Conservation (phyloP, 2,329 filamentous ascomycete genomes). For the Scytalidium sp. region DNA sequence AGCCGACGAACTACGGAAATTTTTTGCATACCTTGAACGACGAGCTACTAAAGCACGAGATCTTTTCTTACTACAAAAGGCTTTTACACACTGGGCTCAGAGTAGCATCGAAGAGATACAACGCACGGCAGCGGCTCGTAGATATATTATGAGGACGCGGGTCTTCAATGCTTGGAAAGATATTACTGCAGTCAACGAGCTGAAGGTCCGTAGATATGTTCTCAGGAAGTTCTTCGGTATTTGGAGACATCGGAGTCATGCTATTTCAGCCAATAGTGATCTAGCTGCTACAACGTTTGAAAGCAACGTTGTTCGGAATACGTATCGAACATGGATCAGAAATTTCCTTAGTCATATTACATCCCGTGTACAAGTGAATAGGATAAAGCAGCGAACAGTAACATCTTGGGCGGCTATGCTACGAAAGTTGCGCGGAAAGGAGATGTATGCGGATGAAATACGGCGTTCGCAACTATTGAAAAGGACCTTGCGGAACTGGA, state of each 20-base stretch:
- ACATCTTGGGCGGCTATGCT: conserved; percentile 19
- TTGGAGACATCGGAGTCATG: conserved; percentile 36
- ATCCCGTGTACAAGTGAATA: conserved; percentile 12
- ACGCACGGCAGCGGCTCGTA: conserved; percentile 64
- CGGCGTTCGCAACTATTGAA: conserved; percentile 13
- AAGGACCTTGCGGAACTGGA: conserved; percentile 21
- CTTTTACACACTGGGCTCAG: conserved; percentile 67
- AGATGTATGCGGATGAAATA: conserved; percentile 16
- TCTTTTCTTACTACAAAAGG: conserved; percentile 61
- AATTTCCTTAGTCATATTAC: conserved; percentile 25
- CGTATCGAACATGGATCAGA: conserved; percentile 32
- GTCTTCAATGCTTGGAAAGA: conserved; percentile 69
- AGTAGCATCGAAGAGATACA: conserved; percentile 62
- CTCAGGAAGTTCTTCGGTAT: conserved; percentile 49
- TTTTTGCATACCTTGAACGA: conserved; percentile 53
- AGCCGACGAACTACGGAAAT: conserved; percentile 42
- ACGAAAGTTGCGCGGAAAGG: conserved; percentile 14
- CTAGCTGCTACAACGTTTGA: conserved; percentile 28
- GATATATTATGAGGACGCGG: conserved; percentile 66
- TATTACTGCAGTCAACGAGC: conserved; percentile 45
- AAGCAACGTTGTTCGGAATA: conserved; percentile 24
- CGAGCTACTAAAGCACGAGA: conserved; percentile 63
- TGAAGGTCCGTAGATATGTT: conserved; percentile 48
- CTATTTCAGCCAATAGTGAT: conserved; percentile 16
- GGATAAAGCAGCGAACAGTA: conserved; percentile 14